Conservation (phyloP, 352 stramenopile species). For the Pythium apleroticum region DNA sequence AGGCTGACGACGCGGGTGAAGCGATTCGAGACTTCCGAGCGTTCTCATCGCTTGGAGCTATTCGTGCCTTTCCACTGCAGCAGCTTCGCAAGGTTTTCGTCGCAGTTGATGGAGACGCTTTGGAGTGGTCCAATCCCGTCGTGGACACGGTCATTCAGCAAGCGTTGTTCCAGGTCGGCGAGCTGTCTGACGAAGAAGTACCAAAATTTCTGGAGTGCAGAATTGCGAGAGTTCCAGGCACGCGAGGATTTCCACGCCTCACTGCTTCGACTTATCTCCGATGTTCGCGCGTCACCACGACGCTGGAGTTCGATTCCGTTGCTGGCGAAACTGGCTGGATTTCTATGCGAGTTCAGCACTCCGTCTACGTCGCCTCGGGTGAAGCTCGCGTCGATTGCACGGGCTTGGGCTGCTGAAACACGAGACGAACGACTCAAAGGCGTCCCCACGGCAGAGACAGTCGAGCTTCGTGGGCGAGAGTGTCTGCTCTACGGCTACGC, state of each 20-base stretch:
- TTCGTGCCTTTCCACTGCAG: conserved; percentile 51
- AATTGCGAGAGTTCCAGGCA: conserved; percentile 16
- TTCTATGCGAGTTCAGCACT: conserved; percentile 3
- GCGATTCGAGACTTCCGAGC: conserved; percentile 5
- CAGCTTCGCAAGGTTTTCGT: conserved; percentile 47
- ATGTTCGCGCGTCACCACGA: conserved; percentile 15
- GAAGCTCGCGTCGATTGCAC: conserved; percentile 7
- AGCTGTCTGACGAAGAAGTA: conserved; percentile 29
- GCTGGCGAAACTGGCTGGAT: conserved; percentile 18
- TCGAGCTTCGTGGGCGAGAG: conserved; percentile 13
- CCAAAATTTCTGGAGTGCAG: conserved; percentile 43
- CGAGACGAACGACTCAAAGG: conserved; percentile 3
- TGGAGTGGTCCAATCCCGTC: conserved; percentile 43
- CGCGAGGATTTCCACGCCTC: neutral
- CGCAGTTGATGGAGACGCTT: conserved; percentile 37
- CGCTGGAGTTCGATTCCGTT: conserved; percentile 12
- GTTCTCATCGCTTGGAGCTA: conserved; percentile 9
- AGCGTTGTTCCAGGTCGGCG: conserved; percentile 48
- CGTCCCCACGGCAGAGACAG: neutral
- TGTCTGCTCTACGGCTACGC: conserved; percentile 21
- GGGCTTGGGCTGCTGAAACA: conserved; percentile 4
- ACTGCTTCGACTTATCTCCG: neutral
- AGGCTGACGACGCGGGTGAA: conserved; percentile 8
- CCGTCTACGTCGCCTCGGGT: neutral
- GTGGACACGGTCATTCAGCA: conserved; percentile 44